These are phyloP conservation scores for Ceratocystis papillata DNA, from an alignment of 2,329 filamentous ascomycete species.

Conservation along the genomic window DNA sequence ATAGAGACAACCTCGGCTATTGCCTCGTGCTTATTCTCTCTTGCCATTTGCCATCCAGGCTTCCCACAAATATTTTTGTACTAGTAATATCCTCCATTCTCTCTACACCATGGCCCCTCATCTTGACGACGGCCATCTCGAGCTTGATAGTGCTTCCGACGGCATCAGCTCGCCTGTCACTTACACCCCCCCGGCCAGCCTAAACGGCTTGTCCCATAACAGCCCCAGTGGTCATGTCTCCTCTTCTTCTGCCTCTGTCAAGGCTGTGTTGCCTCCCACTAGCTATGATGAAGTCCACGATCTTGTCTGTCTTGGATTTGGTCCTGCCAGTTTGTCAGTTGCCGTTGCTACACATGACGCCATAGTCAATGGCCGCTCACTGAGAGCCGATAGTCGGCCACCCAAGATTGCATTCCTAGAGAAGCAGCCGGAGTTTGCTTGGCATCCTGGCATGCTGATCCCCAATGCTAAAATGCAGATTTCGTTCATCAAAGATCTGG, in stretches of 20 bases:
- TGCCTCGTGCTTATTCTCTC: background rate
- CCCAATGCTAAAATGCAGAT: constrained; percentile 96
- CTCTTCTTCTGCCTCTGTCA: constrained; percentile 2
- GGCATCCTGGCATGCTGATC: constrained; percentile 93
- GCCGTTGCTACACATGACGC: constrained; percentile 80
- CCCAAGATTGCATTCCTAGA: constrained; percentile 81
- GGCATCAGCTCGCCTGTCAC: constrained; percentile 15
- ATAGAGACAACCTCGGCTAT: background rate
- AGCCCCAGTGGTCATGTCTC: constrained; percentile 3
- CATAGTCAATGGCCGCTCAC: constrained; percentile 41
- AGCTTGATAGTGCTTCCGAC: constrained; percentile 17
- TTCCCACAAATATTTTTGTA: background rate
- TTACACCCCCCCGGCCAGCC: constrained; percentile 21
- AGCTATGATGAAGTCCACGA: constrained; percentile 60
- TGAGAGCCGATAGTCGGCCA: constrained; percentile 31
- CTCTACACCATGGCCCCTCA: constrained; percentile 26
- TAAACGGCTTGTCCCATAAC: background rate
- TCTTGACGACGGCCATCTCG: constrained; percentile 22
- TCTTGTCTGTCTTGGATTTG: constrained; percentile 83
- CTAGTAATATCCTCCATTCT: background rate
- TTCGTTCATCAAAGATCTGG: constrained; percentile 92
- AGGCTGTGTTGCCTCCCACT: constrained; percentile 39
- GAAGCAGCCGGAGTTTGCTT: constrained; percentile 70
- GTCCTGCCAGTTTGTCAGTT: constrained; percentile 79
- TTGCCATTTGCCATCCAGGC: background rate